Percentiles rank a stretch among this genome's conserved stretches.
phyloP scores from a whole-genome alignment of 2,329 filamentous ascomycete genomes.

The Cryphonectria carpinicola region DNA sequence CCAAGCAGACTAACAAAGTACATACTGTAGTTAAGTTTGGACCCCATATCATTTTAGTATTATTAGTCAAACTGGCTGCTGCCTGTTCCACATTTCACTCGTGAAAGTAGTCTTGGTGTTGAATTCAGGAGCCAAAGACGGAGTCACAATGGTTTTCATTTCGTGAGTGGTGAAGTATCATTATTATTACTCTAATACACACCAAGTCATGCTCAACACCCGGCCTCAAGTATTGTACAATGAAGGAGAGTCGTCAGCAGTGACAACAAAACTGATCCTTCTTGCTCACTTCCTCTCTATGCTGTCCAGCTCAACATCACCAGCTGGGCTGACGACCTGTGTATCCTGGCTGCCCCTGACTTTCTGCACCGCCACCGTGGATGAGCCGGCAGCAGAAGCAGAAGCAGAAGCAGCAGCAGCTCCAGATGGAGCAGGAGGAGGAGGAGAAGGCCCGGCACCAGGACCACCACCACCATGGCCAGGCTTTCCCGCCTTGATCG shows the following conservation, averaged over 20 bases:
- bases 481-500: constrained; percentile 58
- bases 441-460: neutral
- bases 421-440: neutral
- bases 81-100: neutral
- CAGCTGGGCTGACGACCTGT: neutral
- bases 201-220: neutral
- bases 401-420: neutral
- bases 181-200: neutral
- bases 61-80: neutral
- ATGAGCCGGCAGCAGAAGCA: neutral
- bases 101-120: too few species aligned
- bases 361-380: neutral
- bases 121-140: neutral
- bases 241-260: neutral
- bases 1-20: neutral
- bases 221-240: neutral
- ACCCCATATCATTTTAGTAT: neutral
- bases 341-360: neutral
- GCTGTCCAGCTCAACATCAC: neutral
- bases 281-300: neutral
- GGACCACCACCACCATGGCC: constrained; percentile 18
- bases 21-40: neutral
- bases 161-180: neutral
- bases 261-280: neutral
- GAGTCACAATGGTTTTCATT: neutral